Base-by-base conservation (phyloP, 495 filamentous ascomycete genomes). In the Penicilliopsis zonata region DNA sequence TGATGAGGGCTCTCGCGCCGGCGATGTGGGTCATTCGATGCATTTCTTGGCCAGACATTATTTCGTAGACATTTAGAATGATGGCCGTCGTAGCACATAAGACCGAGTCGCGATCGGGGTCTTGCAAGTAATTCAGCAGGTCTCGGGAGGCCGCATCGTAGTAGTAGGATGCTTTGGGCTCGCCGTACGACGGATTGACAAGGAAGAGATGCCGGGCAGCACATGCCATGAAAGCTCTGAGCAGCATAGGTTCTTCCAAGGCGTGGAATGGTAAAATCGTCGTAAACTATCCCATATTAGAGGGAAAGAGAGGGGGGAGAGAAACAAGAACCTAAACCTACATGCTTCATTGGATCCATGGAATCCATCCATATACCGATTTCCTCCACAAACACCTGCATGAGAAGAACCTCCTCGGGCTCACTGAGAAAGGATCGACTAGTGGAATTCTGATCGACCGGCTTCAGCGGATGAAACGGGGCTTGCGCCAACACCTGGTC, bases 281-380 rank as follows among this genome's bases (percentile, higher is more conserved):
- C 17, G 82, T 81, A 49, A 96, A 98, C 69, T 80, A 31, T 2
- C 14, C 22, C 10, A 25, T 30, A 23, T 49, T 36, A 57, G 41
- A 33, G 16, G 30, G 12, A 15, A 18, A 14, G 16, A 4, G 15
- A 17, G 16, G 9, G 29, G 4, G 10, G 30, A 17, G 29, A 4
- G 10, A 31, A 17, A 18, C 17, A 5, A 13, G 8, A 12, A 12
- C 0, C 6, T 25, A 12, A 9, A 56, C 71, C 44, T 59, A 81
- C 77, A 57, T 95, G 83, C 63, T 93, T 92, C 47, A 73, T 67
- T 18, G 72, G 69, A 60, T 94, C 82, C 62, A 94, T 72, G 29
- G 75, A 82, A 52, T 96, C 90, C 85, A 98, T 90, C 82, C 88
- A 94, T 12, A 82, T 54, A 3, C 82, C 86, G 10, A 98, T 80